Base-by-base conservation (phyloP, 106 monocot genomes). In the Phalaenopsis aphrodite region DNA sequence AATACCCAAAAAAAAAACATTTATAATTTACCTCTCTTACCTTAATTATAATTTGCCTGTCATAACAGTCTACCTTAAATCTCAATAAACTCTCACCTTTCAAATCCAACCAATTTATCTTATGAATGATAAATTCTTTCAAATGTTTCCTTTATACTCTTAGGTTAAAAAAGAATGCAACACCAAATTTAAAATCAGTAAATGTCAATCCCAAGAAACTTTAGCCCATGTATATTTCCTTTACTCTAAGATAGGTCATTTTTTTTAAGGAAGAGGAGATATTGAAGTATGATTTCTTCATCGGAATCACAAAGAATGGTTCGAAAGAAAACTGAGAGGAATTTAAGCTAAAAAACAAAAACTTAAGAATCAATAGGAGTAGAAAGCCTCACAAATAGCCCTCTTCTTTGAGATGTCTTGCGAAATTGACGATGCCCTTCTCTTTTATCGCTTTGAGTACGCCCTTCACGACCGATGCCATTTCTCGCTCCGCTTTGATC, bases 391-490 rank as follows among this genome's bases (percentile, higher is more conserved):
- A 93, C 95, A 84, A 39, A 78, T 89, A 95, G 23, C 95, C 95
- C 78, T 95, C 95, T 17, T 95, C 84, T 45, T 79, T 84, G 82
- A 88, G 72, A 24, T 89, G 56, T 24, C 72, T 86, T 42, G 90
- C 3, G 86, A 95, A 93, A 72, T 84, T 86, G 42, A 84, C 79
- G 79, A 95, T 42, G 58, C 95, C 95, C 86, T 91, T 93, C 80
- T 95, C 93, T 42, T 64, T 85, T 78, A 93, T 89, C 72, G 82
- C 81, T 65, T 82, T 93, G 71, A 95, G 15, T 9, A 87, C 85
- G 37, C 89, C 93, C 47, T 87, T 82, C 76, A 93, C 84, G 47
- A 95, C 87, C 64, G 95, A 85, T 38, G 89, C 89, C 92, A 95
- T 94, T 30, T 57, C 75, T 23, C 46, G 64, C 38, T 58, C 77